phyloP scores from a whole-genome alignment of 2,329 filamentous ascomycete genomes.

The Alternaria ethzedia region DNA sequence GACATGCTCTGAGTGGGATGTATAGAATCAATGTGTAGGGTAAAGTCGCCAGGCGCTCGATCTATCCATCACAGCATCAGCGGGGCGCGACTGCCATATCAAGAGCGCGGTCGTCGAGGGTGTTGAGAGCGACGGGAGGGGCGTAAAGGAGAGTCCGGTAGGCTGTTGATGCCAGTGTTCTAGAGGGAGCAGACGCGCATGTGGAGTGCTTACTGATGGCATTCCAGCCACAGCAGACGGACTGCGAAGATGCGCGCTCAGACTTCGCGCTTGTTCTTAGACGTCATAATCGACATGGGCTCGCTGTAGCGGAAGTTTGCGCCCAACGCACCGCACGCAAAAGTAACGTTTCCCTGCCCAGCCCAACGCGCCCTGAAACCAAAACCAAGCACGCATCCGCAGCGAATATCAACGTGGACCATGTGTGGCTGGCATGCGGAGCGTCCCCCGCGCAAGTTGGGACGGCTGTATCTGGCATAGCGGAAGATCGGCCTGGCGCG shows the following conservation, averaged over 20 bases:
- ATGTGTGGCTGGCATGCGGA: not conserved
- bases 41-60: not conserved
- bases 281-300: constrained; percentile 8
- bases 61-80: not conserved
- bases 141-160: not conserved
- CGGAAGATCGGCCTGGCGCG: constrained; percentile 10
- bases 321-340: not conserved
- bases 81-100: constrained; percentile 6
- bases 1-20: constrained; percentile 15
- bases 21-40: not conserved
- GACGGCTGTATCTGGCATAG: constrained; percentile 12
- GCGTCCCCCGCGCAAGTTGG: not conserved
- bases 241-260: constrained; percentile 9
- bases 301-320: not conserved
- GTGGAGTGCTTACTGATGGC: constrained; percentile 21
- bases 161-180: not conserved
- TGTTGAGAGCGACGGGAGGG: not conserved
- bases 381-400: not conserved
- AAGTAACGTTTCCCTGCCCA: not conserved
- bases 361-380: not conserved
- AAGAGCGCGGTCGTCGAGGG: not conserved
- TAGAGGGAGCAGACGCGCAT: constrained; percentile 1
- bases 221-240: constrained; percentile 12
- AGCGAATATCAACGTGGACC: not conserved
- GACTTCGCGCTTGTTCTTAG: constrained; percentile 10